Conservation (phyloP, 441 rosid genomes). For the Melastoma candidum region DNA sequence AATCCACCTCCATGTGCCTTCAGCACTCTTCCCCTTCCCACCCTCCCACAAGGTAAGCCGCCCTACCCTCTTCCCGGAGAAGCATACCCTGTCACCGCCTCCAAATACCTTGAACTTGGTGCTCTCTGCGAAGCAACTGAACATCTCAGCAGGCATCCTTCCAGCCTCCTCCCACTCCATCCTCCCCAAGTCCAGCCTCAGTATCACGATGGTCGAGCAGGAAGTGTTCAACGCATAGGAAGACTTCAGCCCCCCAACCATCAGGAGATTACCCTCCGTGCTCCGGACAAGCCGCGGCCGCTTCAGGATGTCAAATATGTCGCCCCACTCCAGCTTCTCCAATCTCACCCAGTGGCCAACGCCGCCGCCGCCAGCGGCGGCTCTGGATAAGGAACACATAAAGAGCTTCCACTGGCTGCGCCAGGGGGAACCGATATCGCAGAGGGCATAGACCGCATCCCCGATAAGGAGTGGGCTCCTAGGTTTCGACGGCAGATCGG, state of each 20-base stretch:
- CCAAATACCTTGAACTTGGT: conserved; percentile 92
- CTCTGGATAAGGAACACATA: conserved; percentile 30
- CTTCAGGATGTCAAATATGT: conserved; percentile 66
- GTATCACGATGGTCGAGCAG: conserved; percentile 66
- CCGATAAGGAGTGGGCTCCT: conserved; percentile 59
- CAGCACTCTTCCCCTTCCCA: conserved; percentile 18
- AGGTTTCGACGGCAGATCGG: conserved; percentile 84
- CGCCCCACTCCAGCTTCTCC: conserved; percentile 80
- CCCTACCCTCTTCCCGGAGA: conserved; percentile 65
- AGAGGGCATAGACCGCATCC: conserved; percentile 55
- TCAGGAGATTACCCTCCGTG: conserved; percentile 38
- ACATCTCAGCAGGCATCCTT: conserved; percentile 79
- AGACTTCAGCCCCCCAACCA: conserved; percentile 76
- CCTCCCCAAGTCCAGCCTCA: conserved; percentile 63
- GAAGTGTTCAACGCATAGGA: conserved; percentile 58
- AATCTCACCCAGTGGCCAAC: conserved; percentile 45
- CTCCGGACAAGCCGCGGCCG: conserved; percentile 62
- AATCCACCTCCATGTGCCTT: conserved; percentile 62
- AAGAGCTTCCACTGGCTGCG: conserved; percentile 80
- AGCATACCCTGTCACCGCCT: conserved; percentile 67
- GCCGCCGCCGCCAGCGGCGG: conserved; percentile 9
- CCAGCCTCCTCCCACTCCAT: conserved; percentile 90
- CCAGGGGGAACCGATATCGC: conserved; percentile 90
- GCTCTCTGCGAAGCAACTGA: conserved; percentile 54
- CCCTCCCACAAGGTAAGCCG: conserved; percentile 73